Conservation (phyloP, 1,139 yeast species). For the Debaryomyces coudertii region DNA sequence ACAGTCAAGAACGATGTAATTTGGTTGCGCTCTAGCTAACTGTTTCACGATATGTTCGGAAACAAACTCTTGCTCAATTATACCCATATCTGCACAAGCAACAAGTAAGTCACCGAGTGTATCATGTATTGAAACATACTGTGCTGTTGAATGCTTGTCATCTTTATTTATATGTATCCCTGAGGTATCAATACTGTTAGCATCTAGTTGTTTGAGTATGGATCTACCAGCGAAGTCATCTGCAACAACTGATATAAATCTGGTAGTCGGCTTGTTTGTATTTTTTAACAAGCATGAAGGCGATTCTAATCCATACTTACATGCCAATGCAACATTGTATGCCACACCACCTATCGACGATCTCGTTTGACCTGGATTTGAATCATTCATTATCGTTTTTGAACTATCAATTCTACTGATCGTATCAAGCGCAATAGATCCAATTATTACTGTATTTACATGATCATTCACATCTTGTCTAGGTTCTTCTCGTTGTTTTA, state of each 20-base stretch:
- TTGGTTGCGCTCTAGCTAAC: constrained; percentile 38
- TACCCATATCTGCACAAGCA: constrained; percentile 86
- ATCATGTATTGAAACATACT: constrained; percentile 72
- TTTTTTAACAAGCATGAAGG: constrained; percentile 22
- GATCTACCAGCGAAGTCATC: constrained; percentile 56
- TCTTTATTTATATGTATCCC: constrained; percentile 38
- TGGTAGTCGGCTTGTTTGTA: constrained; percentile 16
- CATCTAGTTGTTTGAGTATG: constrained; percentile 33
- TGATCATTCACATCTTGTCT: not conserved
- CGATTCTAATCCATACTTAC: constrained; percentile 25
- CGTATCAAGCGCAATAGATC: constrained; percentile 78
- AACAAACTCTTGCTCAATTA: constrained; percentile 55
- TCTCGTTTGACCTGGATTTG: constrained; percentile 67
- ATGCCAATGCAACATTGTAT: constrained; percentile 69
- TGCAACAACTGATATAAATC: constrained; percentile 65
- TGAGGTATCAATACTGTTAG: constrained; percentile 35
- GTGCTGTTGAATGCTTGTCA: constrained; percentile 52
- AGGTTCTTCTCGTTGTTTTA: not conserved
- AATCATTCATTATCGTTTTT: constrained; percentile 51
- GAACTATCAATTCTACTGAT: constrained; percentile 46
- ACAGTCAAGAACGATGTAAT: constrained; percentile 64
- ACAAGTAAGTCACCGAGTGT: constrained; percentile 62
- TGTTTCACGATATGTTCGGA: constrained; percentile 40
- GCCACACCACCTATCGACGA: constrained; percentile 85
- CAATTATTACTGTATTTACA: constrained; percentile 54